phyloP scores from a whole-genome alignment of 2,329 filamentous ascomycete species.

The Hypoxylon rubiginosum region DNA sequence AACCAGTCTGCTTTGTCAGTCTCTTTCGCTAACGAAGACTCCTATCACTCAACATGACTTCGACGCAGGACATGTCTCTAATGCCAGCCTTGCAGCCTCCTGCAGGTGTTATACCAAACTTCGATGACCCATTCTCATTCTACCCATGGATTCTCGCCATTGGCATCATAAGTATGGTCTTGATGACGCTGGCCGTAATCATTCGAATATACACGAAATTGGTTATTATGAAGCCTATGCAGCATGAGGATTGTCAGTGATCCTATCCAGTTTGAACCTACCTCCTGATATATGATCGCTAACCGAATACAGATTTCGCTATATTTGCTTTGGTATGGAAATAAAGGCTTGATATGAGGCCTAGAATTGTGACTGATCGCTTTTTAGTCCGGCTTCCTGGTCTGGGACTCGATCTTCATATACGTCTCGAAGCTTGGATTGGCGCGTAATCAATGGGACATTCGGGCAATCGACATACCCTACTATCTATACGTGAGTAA shows the following conservation, averaged over 20 bases:
- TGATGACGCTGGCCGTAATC: constrained; percentile 15
- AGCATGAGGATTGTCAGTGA: constrained; percentile 19
- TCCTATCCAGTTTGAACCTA: background rate
- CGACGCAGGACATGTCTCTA: constrained; percentile 5
- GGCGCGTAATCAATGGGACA: constrained; percentile 23
- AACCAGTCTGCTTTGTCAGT: background rate
- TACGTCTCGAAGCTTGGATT: constrained; percentile 17
- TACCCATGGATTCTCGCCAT: constrained; percentile 22
- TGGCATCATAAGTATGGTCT: constrained; percentile 7
- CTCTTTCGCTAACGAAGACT: background rate
- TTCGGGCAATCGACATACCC: constrained; percentile 11
- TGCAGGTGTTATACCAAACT: constrained; percentile 13
- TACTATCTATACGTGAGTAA: constrained; percentile 14
- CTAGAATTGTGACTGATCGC: background rate
- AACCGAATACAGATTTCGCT: background rate
- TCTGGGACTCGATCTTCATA: constrained; percentile 19
- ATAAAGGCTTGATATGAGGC: background rate
- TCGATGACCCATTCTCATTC: constrained; percentile 12
- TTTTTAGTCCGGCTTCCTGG: constrained; percentile 9
- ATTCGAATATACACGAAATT: constrained; percentile 14
- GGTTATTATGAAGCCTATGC: constrained; percentile 11
- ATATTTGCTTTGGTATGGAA: background rate
- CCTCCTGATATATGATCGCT: background rate
- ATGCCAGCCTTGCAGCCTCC: constrained; percentile 17
- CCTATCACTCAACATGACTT: background rate